A percentile compares a stretch with the other conserved stretches of the same genome.
These are phyloP conservation scores for Tuber magnatum DNA, from an alignment of 495 filamentous ascomycete genomes.

Conservation along the genomic window DNA sequence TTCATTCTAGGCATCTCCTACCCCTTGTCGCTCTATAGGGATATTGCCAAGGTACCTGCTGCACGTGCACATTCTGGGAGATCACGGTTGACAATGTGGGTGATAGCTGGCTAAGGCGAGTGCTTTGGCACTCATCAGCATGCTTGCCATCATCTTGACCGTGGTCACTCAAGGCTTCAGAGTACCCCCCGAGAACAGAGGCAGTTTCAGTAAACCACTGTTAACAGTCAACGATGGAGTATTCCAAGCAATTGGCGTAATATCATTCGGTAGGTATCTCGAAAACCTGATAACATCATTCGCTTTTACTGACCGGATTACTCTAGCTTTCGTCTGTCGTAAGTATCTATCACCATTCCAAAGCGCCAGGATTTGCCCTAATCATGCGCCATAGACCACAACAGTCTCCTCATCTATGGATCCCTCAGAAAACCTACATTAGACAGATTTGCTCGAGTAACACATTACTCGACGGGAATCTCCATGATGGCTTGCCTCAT, in stretches of 20 bases:
- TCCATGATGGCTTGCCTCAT: slow-evolving; percentile 81
- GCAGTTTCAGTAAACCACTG: slow-evolving; percentile 57
- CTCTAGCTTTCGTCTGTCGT: slow-evolving; percentile 46
- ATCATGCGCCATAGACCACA: slow-evolving; percentile 58
- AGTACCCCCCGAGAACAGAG: slow-evolving; percentile 61
- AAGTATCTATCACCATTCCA: slow-evolving; percentile 39
- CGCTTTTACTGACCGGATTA: slow-evolving; percentile 6
- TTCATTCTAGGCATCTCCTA: slow-evolving; percentile 83
- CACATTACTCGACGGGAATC: slow-evolving; percentile 81
- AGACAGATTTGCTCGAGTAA: slow-evolving; percentile 84
- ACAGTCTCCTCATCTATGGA: slow-evolving; percentile 93
- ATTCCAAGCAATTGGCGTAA: slow-evolving; percentile 93
- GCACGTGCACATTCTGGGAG: not conserved
- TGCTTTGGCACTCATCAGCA: slow-evolving; percentile 80
- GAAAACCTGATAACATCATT: not conserved
- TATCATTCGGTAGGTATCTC: slow-evolving; percentile 69
- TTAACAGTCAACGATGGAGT: slow-evolving; percentile 74
- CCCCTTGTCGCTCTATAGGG: slow-evolving; percentile 83
- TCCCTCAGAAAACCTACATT: slow-evolving; percentile 89
- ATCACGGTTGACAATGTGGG: not conserved
- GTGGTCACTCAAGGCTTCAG: slow-evolving; percentile 78
- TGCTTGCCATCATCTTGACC: slow-evolving; percentile 79
- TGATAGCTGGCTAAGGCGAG: slow-evolving; percentile 85
- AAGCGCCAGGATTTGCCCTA: slow-evolving; percentile 22
- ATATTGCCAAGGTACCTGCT: slow-evolving; percentile 79